Percentiles rank a stretch among this genome's conserved stretches.
These are phyloP conservation scores for Pelagophyceae sp. DNA, from an alignment of 352 stramenopile genomes.

Conservation along the genomic window DNA sequence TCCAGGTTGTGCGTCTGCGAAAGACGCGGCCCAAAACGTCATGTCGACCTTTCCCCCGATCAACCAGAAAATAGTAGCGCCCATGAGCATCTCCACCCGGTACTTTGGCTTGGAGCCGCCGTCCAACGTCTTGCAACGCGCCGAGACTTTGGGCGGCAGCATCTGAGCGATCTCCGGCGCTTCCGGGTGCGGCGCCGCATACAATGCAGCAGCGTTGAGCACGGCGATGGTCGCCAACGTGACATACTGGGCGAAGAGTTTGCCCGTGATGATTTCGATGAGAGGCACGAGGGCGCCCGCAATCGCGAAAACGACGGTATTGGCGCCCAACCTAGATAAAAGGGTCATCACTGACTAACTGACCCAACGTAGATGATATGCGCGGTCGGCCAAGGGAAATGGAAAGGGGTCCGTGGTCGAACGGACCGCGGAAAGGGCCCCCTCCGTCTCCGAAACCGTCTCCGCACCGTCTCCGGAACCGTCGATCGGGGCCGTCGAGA, in stretches of 20 bases:
- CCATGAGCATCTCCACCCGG: slow-evolving; percentile 34
- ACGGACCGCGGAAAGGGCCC: too few relatives aligned
- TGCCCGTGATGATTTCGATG: slow-evolving; percentile 31
- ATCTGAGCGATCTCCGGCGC: background rate
- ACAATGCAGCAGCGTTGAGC: background rate
- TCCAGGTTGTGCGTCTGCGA: too few relatives aligned
- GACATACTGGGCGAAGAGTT: slow-evolving; percentile 33
- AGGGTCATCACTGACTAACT: too few relatives aligned
- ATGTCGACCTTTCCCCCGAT: slow-evolving; percentile 37
- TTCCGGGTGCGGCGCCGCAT: slow-evolving; percentile 12
- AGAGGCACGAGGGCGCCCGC: slow-evolving; percentile 34
- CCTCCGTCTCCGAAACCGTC: too few relatives aligned
- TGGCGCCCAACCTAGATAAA: slow-evolving; percentile 40
- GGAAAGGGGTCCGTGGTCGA: too few relatives aligned
- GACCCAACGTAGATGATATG: too few relatives aligned
- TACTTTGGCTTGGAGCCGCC: too few relatives aligned
- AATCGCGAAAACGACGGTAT: slow-evolving; percentile 39
- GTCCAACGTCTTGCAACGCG: background rate
- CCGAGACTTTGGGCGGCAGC: background rate
- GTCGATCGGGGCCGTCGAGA: too few relatives aligned
- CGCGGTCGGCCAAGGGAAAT: too few relatives aligned
- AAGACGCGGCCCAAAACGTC: background rate
- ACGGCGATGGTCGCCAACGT: slow-evolving; percentile 24
- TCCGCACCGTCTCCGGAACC: too few relatives aligned
- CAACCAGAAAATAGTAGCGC: slow-evolving; percentile 38